These are phyloP conservation scores for Schwanniomyces etchellsii DNA, from an alignment of 1,139 yeast species.

Conservation along the genomic window DNA sequence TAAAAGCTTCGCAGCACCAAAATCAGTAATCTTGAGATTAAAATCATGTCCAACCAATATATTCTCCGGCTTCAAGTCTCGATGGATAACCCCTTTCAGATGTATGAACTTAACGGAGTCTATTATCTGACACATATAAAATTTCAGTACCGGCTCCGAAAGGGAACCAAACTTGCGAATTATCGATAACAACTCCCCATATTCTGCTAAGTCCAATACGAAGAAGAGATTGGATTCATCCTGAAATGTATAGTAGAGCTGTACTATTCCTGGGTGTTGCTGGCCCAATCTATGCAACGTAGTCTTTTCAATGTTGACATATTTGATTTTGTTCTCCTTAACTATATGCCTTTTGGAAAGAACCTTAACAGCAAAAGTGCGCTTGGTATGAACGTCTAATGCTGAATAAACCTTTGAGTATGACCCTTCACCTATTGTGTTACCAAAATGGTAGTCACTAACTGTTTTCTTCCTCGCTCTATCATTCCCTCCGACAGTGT, in stretches of 20 bases:
- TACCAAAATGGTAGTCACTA: conserved; percentile 67
- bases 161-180: conserved; percentile 76
- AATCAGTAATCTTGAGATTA: conserved; percentile 90
- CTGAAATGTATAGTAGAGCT: conserved; percentile 72
- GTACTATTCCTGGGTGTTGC: conserved; percentile 63
- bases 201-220: conserved; percentile 73
- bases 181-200: conserved; percentile 67
- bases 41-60: conserved; percentile 73
- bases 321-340: conserved; percentile 72
- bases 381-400: conserved; percentile 49
- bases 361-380: conserved; percentile 69
- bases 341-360: conserved; percentile 70
- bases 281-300: conserved; percentile 67
- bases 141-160: conserved; percentile 70
- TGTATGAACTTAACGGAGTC: conserved; percentile 89
- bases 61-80: conserved; percentile 95
- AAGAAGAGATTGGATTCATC: conserved; percentile 68
- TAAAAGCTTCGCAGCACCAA: conserved; percentile 91
- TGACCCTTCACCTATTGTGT: conserved; percentile 74
- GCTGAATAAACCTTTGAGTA: conserved; percentile 74
- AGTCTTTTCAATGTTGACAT: conserved; percentile 73
- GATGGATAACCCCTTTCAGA: conserved; percentile 76
- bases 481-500: not conserved
- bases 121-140: conserved; percentile 70
- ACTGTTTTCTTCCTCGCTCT: conserved; percentile 32